A percentile compares a stretch with the other conserved stretches of the same genome.
Conservation (phyloP, 2,329 filamentous ascomycete species). For the Nannizziopsis barbatae region DNA sequence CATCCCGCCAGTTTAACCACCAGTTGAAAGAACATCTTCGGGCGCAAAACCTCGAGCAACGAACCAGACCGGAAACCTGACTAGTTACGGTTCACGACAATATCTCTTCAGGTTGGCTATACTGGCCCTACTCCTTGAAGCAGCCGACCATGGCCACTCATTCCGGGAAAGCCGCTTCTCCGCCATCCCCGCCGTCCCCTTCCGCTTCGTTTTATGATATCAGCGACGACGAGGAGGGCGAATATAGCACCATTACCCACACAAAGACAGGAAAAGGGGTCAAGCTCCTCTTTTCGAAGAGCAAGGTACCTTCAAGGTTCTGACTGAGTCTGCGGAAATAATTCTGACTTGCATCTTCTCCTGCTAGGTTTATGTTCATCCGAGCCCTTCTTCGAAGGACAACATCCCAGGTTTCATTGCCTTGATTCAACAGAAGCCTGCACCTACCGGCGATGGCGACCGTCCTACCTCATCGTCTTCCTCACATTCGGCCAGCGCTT, state of each 20-base stretch:
- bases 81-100: too few species aligned
- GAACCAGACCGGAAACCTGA: too few species aligned
- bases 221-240: constrained; percentile 91
- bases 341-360: neutral
- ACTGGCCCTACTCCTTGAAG: too few species aligned
- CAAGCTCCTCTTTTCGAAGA: constrained; percentile 90
- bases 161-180: constrained; percentile 28
- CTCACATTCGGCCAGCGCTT: constrained; percentile 39
- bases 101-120: too few species aligned
- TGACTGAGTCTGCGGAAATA: constrained; percentile 4
- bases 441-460: constrained; percentile 22
- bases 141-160: constrained; percentile 23
- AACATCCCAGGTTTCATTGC: constrained; percentile 93
- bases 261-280: constrained; percentile 63
- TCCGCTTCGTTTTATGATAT: constrained; percentile 86
- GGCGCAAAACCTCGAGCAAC: too few species aligned
- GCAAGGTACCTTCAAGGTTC: constrained; percentile 54
- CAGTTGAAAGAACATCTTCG: too few species aligned
- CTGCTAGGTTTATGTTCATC: constrained; percentile 84
- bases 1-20: neutral
- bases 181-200: constrained; percentile 51
- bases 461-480: constrained; percentile 35
- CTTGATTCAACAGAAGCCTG: constrained; percentile 73
- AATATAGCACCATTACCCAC: constrained; percentile 87
- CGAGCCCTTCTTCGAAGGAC: constrained; percentile 83